These are phyloP conservation scores for Aechmea fasciata DNA, from an alignment of 176 grass and related monocot species.

Conservation along the genomic window DNA sequence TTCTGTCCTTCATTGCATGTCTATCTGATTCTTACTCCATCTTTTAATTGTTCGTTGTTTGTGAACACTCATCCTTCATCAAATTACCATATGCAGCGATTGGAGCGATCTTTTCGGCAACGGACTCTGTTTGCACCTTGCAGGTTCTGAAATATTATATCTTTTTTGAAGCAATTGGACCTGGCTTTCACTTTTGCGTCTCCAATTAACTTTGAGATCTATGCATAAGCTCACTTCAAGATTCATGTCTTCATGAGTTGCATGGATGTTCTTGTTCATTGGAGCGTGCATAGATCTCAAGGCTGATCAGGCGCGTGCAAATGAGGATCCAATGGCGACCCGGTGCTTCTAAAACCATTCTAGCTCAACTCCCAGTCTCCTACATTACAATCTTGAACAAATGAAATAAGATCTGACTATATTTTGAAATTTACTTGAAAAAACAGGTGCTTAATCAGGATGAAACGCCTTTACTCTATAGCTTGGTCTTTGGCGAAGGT, in stretches of 20 bases:
- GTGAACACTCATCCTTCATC: not conserved
- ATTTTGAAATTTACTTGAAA: constrained; percentile 23
- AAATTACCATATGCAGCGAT: constrained; percentile 49
- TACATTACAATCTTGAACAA: not conserved
- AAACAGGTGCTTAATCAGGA: constrained; percentile 93
- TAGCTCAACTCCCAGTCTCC: too few species aligned
- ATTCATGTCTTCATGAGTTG: too few species aligned
- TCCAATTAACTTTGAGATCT: too few species aligned
- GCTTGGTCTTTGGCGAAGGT: constrained; percentile 96
- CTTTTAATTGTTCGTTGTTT: constrained; percentile 8
- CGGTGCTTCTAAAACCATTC: too few species aligned
- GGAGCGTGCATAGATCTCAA: too few species aligned
- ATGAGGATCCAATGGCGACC: too few species aligned
- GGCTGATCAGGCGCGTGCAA: too few species aligned
- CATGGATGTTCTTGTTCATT: too few species aligned
- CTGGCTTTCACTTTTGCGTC: too few species aligned
- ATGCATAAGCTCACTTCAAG: too few species aligned
- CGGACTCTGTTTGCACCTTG: constrained; percentile 98
- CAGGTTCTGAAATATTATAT: constrained; percentile 42
- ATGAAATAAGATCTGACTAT: constrained; percentile 8
- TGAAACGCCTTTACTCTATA: constrained; percentile 87
- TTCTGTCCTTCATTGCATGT: not conserved
- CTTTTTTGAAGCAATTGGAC: not conserved
- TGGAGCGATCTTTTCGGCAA: constrained; percentile 92
- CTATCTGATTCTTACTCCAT: not conserved